Percentiles rank a stretch among this genome's conserved stretches.
Evolutionary conservation across 306 rosid genomes (phyloP).

Genomic region (Cucurbita argyrosperma): DNA sequence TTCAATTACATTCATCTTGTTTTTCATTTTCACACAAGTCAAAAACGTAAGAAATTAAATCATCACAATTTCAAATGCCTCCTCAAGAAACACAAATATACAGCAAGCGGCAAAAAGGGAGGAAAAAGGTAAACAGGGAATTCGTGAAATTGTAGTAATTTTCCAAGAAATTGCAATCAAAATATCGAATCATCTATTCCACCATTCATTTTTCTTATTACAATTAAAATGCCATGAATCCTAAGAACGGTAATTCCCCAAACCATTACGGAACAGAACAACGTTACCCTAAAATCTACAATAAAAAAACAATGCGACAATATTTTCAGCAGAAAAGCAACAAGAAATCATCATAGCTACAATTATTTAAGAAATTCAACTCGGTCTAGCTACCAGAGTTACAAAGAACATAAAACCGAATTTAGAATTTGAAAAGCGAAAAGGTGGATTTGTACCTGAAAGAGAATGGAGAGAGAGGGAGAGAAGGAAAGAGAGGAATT

Average conservation of each 20-base stretch:
- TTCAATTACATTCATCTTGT: neutral
- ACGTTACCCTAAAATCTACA: neutral
- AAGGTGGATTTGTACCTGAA: constrained; percentile 22
- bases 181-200: neutral
- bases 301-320: neutral
- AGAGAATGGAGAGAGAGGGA: constrained; percentile 23
- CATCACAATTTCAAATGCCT: neutral
- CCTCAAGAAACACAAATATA: neutral
- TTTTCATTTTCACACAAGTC: neutral
- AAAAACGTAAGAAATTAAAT: neutral
- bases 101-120: neutral
- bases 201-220: neutral
- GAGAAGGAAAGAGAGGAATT: constrained; percentile 13
- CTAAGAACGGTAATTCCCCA: neutral
- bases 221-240: neutral
- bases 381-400: neutral
- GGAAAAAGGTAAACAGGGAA: neutral
- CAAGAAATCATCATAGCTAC: neutral
- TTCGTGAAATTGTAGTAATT: neutral
- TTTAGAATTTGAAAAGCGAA: neutral
- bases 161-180: neutral
- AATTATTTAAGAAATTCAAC: neutral
- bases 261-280: neutral
- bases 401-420: neutral
- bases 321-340: neutral